phyloP scores from a whole-genome alignment of 129 eudicot genomes.

The Lactuca saligna region DNA sequence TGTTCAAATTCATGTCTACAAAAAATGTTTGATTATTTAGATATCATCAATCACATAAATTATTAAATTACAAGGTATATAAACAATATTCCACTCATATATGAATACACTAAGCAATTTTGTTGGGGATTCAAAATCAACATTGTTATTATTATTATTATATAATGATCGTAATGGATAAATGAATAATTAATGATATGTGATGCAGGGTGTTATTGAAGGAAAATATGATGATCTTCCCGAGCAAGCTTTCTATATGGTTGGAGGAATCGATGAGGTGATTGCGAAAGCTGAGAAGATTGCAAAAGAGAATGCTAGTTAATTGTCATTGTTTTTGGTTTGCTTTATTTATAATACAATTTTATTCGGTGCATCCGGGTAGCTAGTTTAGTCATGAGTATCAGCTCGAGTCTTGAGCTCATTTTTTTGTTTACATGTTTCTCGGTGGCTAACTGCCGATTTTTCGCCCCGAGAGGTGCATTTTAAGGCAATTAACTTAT shows the following conservation, averaged over 20 bases:
- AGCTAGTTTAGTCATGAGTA: not conserved
- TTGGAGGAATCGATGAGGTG: constrained; percentile 96
- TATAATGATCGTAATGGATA: not conserved
- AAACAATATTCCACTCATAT: no score
- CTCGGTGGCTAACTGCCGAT: constrained; percentile 19
- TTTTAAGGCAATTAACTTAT: constrained; percentile 20
- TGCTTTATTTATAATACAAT: constrained; percentile 4
- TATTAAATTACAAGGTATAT: no score
- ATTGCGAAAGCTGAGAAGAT: constrained; percentile 88
- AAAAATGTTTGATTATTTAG: no score
- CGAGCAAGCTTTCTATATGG: constrained; percentile 92
- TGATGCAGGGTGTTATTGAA: constrained; percentile 78
- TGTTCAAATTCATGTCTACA: no score
- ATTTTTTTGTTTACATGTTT: constrained; percentile 12
- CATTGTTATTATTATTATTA: not conserved
- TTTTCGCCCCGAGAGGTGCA: constrained; percentile 28
- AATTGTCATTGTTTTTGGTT: not conserved
- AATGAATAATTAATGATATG: not conserved
- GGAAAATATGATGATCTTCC: constrained; percentile 89
- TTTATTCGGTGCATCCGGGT: constrained; percentile 17
- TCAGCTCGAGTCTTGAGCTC: constrained; percentile 23
- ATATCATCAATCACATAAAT: no score
- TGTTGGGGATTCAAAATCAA: not conserved
- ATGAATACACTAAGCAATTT: no score
- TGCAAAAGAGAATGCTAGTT: constrained; percentile 60